Evolutionary conservation across 2,329 filamentous ascomycete genomes (phyloP).

Genomic region (Penicillium occitanis): DNA sequence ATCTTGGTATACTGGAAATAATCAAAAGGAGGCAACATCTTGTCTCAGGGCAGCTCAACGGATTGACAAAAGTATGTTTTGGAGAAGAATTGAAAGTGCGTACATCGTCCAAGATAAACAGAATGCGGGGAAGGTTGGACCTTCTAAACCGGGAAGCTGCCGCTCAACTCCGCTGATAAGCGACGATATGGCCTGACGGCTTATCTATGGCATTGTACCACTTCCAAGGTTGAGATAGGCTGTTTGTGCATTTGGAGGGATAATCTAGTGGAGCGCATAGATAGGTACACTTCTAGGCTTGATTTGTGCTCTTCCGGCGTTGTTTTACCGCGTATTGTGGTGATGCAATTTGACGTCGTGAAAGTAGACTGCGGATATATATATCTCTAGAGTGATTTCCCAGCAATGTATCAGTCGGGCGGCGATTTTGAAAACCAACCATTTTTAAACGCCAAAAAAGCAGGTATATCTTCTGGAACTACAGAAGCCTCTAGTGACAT

Average conservation of each 20-base stretch:
- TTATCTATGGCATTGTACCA: not conserved
- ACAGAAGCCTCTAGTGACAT: not conserved
- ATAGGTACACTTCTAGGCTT: not conserved
- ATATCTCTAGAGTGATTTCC: not conserved
- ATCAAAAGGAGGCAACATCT: constrained; percentile 57
- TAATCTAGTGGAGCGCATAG: not conserved
- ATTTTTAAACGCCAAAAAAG: not conserved
- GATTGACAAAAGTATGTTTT: not conserved
- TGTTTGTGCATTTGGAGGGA: not conserved
- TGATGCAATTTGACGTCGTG: no score
- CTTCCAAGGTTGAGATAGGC: not conserved
- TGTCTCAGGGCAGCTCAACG: constrained; percentile 9
- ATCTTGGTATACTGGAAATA: constrained; percentile 71
- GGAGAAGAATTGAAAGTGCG: not conserved
- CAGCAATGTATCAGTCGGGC: no score
- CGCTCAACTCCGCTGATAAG: constrained; percentile 17
- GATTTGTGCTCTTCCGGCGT: not conserved
- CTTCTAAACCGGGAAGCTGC: not conserved
- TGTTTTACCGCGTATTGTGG: not conserved
- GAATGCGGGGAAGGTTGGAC: not conserved
- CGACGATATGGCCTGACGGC: not conserved
- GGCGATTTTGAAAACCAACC: not conserved
- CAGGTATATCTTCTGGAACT: not conserved
- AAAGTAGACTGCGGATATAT: not conserved
- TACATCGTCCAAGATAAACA: not conserved